Evolutionary conservation across 139 green algal species (phyloP).

Genomic region (Spirogloea muscicola): DNA sequence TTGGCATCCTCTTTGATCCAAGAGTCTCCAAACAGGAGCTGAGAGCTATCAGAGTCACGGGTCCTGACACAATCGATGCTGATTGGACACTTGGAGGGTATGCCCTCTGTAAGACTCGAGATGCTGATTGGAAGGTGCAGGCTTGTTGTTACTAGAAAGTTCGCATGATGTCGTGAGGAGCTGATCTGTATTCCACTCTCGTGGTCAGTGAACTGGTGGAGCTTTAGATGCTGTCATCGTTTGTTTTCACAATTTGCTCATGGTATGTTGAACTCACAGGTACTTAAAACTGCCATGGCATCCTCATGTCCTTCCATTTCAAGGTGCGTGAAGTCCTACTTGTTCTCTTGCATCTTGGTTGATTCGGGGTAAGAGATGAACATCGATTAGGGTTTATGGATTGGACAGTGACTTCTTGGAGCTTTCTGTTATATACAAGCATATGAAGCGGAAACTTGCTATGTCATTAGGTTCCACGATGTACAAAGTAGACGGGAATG

Average conservation of each 20-base stretch:
- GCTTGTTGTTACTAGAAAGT: neutral
- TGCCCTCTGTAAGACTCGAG: no score
- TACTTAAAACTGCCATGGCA: slow-evolving; percentile 30
- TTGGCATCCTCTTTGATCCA: slow-evolving; percentile 77
- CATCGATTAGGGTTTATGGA: no score
- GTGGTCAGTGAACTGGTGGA: neutral
- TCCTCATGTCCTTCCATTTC: slow-evolving; percentile 8
- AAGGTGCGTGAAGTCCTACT: no score
- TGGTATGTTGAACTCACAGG: neutral
- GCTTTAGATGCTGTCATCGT: neutral
- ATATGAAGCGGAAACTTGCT: no score
- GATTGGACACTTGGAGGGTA: slow-evolving; percentile 63
- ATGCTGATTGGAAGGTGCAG: neutral
- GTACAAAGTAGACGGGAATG: no score
- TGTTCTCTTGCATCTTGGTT: no score
- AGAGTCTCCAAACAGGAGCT: slow-evolving; percentile 58
- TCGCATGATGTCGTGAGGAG: neutral
- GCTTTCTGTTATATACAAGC: no score
- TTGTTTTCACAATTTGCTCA: neutral
- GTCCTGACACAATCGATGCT: slow-evolving; percentile 57
- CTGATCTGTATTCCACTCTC: neutral
- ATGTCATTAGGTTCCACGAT: no score
- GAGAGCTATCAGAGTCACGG: slow-evolving; percentile 58
- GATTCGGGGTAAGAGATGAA: no score
- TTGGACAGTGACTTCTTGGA: no score